phyloP scores from a whole-genome alignment of 73 alveolate genomes.

The Paramecium sexaurelia region DNA sequence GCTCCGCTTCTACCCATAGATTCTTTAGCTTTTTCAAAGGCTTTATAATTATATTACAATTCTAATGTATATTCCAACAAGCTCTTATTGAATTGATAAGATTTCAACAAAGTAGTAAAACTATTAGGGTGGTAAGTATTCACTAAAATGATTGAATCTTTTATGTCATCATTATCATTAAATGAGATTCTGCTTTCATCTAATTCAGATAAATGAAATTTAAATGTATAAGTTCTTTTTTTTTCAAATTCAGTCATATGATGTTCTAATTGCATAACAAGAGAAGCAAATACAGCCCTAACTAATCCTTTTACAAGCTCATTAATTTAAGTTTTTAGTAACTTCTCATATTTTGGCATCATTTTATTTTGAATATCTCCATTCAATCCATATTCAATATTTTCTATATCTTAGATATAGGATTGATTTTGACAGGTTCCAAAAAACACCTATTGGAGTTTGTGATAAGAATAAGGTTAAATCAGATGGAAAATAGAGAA shows the following conservation, averaged over 20 bases:
- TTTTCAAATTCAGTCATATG: not conserved
- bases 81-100: not conserved
- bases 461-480: not conserved
- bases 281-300: not conserved
- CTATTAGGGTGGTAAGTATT: not conserved
- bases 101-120: not conserved
- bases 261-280: not conserved
- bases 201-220: not conserved
- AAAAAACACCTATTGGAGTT: not conserved
- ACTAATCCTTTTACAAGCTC: slow-evolving; percentile 21
- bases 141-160: not conserved
- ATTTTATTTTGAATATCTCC: not conserved
- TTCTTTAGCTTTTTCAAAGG: slow-evolving; percentile 19
- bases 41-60: not conserved
- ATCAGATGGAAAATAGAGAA: not conserved
- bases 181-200: not conserved
- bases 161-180: not conserved
- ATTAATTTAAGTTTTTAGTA: not conserved
- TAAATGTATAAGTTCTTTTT: slow-evolving; percentile 28
- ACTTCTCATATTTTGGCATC: not conserved
- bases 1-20: slow-evolving; percentile 56
- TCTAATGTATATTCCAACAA: not conserved
- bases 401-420: not conserved
- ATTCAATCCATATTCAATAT: not conserved
- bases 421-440: not conserved